These are phyloP conservation scores for Pistacia atlantica DNA, from an alignment of 345 rosid genomes.

Conservation along the genomic window DNA sequence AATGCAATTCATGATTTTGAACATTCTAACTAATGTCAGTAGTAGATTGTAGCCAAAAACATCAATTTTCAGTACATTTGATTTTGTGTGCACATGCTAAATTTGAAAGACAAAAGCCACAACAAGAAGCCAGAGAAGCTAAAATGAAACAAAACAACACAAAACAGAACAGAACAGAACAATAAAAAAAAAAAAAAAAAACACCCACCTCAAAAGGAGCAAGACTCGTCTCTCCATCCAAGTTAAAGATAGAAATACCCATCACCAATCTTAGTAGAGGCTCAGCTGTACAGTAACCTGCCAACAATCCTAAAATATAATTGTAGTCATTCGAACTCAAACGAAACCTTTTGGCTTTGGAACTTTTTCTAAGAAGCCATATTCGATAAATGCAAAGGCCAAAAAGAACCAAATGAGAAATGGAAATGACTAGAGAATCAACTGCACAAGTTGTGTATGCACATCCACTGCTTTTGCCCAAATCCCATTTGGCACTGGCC, in stretches of 20 bases:
- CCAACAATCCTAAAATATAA: slow-evolving; percentile 56
- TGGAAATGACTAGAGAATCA: slow-evolving; percentile 58
- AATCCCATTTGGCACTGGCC: slow-evolving; percentile 61
- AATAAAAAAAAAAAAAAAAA: background rate
- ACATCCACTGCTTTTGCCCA: slow-evolving; percentile 62
- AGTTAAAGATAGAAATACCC: slow-evolving; percentile 63
- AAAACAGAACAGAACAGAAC: too few relatives aligned
- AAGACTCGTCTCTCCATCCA: slow-evolving; percentile 55
- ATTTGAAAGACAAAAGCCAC: background rate
- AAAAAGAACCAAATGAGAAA: slow-evolving; percentile 73
- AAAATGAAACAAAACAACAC: background rate
- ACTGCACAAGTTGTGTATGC: slow-evolving; percentile 76
- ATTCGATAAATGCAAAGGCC: slow-evolving; percentile 70
- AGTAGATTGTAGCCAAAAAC: background rate
- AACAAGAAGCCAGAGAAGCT: background rate
- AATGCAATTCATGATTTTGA: background rate
- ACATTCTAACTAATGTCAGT: background rate
- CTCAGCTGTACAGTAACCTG: slow-evolving; percentile 67
- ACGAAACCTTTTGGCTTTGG: slow-evolving; percentile 58
- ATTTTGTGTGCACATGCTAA: background rate
- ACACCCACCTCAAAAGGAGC: slow-evolving; percentile 84
- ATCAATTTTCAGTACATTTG: background rate
- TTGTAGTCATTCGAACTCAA: slow-evolving; percentile 68
- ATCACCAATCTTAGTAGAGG: slow-evolving; percentile 72
- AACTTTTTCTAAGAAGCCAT: slow-evolving; percentile 58